Evolutionary conservation across 164 flowering plant species (phyloP).

Genomic region (Taxillus chinensis): DNA sequence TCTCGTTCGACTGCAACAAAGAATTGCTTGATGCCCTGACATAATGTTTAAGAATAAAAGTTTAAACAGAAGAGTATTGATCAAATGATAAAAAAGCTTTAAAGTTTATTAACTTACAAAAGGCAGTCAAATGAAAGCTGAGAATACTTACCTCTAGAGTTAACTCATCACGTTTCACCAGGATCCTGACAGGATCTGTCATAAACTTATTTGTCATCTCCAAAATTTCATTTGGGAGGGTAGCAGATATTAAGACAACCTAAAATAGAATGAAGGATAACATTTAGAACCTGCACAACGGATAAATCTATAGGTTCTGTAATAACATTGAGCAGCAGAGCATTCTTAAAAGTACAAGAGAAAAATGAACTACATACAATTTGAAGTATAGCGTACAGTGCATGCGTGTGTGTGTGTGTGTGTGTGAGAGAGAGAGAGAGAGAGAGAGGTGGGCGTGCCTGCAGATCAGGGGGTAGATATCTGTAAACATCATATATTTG

Average conservation of each 20-base stretch:
- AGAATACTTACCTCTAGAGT: conserved; percentile 64
- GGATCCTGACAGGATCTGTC: conserved; percentile 95
- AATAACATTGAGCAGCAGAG: neutral
- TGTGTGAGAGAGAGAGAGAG: neutral
- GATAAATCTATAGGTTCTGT: neutral
- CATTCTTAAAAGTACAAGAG: neutral
- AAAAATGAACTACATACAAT: too few relatives aligned
- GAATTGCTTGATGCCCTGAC: conserved; percentile 95
- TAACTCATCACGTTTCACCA: conserved; percentile 99
- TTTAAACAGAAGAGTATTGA: neutral
- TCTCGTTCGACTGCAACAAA: conserved; percentile 95
- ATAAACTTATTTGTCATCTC: conserved; percentile 95
- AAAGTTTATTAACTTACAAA: neutral
- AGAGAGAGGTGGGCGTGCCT: conserved; percentile 33
- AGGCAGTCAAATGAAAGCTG: conserved; percentile 1
- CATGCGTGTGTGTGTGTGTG: too few relatives aligned
- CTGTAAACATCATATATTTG: conserved; percentile 97
- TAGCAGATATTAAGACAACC: conserved; percentile 94
- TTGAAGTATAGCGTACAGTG: too few relatives aligned
- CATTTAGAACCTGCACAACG: too few relatives aligned
- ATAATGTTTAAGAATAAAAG: conserved; percentile 2
- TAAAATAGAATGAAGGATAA: conserved; percentile 12
- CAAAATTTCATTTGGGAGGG: conserved; percentile 93
- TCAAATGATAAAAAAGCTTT: neutral
- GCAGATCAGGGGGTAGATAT: conserved; percentile 97